A percentile compares a stretch with the other conserved stretches of the same genome.
These are phyloP conservation scores for Nemania serpens DNA, from an alignment of 2,329 filamentous ascomycete genomes.

Conservation along the genomic window DNA sequence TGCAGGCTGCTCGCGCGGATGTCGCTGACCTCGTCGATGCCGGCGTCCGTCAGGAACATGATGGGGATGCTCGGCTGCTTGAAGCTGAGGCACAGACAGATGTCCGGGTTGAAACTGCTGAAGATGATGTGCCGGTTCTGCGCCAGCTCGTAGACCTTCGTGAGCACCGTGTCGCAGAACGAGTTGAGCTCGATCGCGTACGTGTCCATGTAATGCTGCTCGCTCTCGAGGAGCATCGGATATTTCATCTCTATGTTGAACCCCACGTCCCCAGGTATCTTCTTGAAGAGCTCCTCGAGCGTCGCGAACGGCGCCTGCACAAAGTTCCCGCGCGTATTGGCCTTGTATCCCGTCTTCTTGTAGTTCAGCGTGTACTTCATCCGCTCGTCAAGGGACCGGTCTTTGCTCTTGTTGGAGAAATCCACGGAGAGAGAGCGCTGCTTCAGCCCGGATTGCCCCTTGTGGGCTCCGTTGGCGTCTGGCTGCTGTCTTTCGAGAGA, in stretches of 20 bases:
- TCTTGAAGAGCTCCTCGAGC: constrained; percentile 87
- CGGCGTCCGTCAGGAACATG: constrained; percentile 90
- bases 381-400: constrained; percentile 65
- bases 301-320: constrained; percentile 97
- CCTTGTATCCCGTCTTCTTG: constrained; percentile 94
- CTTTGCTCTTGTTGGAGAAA: constrained; percentile 47
- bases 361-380: constrained; percentile 98
- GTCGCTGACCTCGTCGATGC: constrained; percentile 79
- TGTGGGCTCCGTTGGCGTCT: constrained; percentile 39
- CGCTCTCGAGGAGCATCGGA: constrained; percentile 93
- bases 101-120: constrained; percentile 95
- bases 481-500: constrained; percentile 35
- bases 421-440: constrained; percentile 62
- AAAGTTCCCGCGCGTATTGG: constrained; percentile 89
- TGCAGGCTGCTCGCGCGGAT: constrained; percentile 89
- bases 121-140: constrained; percentile 91
- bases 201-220: constrained; percentile 95
- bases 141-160: constrained; percentile 85
- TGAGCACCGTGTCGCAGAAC: constrained; percentile 91
- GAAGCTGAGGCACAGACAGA: constrained; percentile 90
- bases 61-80: constrained; percentile 98
- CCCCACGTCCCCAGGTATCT: constrained; percentile 79
- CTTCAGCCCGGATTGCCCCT: constrained; percentile 41
- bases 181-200: constrained; percentile 95
- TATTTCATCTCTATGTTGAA: constrained; percentile 99